Evolutionary conservation across 257 asterid genomes (phyloP).

Genomic region (Hygrophila difformis): DNA sequence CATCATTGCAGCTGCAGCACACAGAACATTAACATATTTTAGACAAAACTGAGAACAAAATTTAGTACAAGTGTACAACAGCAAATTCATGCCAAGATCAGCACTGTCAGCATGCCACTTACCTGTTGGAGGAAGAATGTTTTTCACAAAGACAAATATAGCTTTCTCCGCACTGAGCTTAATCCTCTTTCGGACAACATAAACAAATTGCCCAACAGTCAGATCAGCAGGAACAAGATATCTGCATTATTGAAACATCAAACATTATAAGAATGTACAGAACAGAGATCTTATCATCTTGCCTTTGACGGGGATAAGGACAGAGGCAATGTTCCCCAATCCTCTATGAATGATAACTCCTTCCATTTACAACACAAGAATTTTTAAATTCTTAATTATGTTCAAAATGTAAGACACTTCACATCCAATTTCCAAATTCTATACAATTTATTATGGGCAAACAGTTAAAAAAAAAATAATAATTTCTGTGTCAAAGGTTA

Average conservation of each 20-base stretch:
- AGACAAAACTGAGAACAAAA: not conserved
- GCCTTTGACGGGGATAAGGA: too few relatives aligned
- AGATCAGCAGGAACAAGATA: slow-evolving; percentile 73
- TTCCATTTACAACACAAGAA: too few relatives aligned
- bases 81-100: not conserved
- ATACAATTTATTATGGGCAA: too few relatives aligned
- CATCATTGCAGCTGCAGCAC: slow-evolving; percentile 64
- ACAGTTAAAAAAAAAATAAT: too few relatives aligned
- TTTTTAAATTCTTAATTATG: too few relatives aligned
- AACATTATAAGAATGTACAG: too few relatives aligned
- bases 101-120: slow-evolving; percentile 9
- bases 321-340: too few relatives aligned
- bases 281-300: too few relatives aligned
- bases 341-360: too few relatives aligned
- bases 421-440: too few relatives aligned
- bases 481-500: too few relatives aligned
- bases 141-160: slow-evolving; percentile 88
- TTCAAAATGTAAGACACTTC: too few relatives aligned
- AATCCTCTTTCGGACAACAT: slow-evolving; percentile 94
- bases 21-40: not conserved
- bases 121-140: slow-evolving; percentile 94
- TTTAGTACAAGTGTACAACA: slow-evolving; percentile 16
- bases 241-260: slow-evolving; percentile 29
- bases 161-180: slow-evolving; percentile 98
- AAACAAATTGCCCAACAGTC: slow-evolving; percentile 91